A percentile compares a stretch with the other conserved stretches of the same genome.
Conservation (phyloP, 176 grass and related monocot species). For the Hordeum marinum region DNA sequence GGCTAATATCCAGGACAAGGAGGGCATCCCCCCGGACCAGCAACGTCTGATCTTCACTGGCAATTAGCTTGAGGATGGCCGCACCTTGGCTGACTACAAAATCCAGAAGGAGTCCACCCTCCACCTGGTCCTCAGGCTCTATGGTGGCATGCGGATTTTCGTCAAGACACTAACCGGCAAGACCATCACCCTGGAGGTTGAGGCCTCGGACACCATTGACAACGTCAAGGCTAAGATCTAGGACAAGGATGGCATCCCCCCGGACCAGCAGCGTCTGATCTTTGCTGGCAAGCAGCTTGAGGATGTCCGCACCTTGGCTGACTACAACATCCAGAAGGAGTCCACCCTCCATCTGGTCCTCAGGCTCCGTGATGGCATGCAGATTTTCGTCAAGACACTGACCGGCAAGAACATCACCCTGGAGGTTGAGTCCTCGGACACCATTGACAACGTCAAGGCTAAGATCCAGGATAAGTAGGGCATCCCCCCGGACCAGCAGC, state of each 20-base stretch:
- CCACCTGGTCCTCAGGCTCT: too few relatives aligned
- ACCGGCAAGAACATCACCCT: too few relatives aligned
- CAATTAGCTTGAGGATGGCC: slow-evolving; percentile 62
- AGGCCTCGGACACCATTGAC: too few relatives aligned
- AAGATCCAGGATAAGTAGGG: slow-evolving; percentile 83
- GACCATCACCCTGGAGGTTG: too few relatives aligned
- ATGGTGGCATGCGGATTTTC: too few relatives aligned
- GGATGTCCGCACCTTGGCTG: slow-evolving; percentile 72
- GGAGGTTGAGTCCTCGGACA: too few relatives aligned
- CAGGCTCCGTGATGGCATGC: too few relatives aligned
- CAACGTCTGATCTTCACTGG: slow-evolving; percentile 57
- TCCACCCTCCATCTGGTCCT: too few relatives aligned
- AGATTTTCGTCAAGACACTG: too few relatives aligned
- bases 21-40: slow-evolving; percentile 68
- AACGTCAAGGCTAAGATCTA: slow-evolving; percentile 68
- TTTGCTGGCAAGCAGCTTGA: slow-evolving; percentile 60
- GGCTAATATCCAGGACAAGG: slow-evolving; percentile 74
- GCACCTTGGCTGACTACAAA: slow-evolving; percentile 51
- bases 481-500: slow-evolving; percentile 65
- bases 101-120: slow-evolving; percentile 72
- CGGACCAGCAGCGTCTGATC: slow-evolving; percentile 66
- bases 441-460: slow-evolving; percentile 60
- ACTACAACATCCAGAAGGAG: too few relatives aligned
- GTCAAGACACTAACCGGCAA: too few relatives aligned
- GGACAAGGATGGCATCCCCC: slow-evolving; percentile 73